Conservation (phyloP, 2,329 filamentous ascomycete species). For the Fusarium austroafricanum region DNA sequence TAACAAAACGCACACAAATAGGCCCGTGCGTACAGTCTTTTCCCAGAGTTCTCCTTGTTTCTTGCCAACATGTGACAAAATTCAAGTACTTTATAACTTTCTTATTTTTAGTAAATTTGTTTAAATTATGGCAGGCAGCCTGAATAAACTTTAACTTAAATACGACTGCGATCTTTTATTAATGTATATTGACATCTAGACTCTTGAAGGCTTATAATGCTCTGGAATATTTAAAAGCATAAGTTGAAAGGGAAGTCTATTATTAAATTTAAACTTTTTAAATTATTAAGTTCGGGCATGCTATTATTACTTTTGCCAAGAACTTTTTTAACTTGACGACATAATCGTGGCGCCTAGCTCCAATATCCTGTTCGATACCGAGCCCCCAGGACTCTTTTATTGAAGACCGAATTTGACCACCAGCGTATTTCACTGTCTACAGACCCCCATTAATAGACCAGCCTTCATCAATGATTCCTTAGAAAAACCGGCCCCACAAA, state of each 20-base stretch:
- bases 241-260: not conserved
- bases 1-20: not conserved
- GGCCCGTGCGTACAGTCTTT: not conserved
- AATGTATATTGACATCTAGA: not conserved
- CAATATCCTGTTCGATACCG: not conserved
- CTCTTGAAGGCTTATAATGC: not conserved
- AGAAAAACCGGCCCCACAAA: not conserved
- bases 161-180: not conserved
- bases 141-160: not conserved
- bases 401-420: not conserved
- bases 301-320: not conserved
- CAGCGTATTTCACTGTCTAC: not conserved
- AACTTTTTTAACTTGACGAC: not conserved
- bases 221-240: not conserved
- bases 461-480: not conserved
- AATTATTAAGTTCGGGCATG: not conserved
- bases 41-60: not conserved
- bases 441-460: not conserved
- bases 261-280: not conserved
- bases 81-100: not conserved
- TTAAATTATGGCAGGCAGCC: not conserved
- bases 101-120: not conserved
- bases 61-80: not conserved
- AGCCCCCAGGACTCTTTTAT: not conserved
- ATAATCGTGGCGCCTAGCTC: not conserved